Conservation (phyloP, 257 asterid genomes). For the Lantana camara region DNA sequence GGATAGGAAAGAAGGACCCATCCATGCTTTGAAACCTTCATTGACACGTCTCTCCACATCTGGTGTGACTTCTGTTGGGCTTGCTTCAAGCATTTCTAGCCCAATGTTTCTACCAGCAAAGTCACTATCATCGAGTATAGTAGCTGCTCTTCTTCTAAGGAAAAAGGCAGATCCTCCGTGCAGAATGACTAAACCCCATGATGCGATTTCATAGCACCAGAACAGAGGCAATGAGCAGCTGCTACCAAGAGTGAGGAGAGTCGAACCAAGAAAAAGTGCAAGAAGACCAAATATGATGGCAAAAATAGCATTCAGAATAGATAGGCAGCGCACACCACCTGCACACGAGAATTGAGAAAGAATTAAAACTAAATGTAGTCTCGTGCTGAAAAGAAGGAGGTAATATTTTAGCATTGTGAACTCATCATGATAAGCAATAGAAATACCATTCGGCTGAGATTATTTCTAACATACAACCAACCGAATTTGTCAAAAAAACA, state of each 20-base stretch:
- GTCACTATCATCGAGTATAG: conserved; percentile 65
- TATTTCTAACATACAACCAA: not conserved
- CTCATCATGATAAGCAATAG: not conserved
- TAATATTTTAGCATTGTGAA: not conserved
- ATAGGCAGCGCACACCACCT: conserved; percentile 95
- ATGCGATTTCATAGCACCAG: conserved; percentile 87
- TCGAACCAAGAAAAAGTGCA: conserved; percentile 88
- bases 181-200: conserved; percentile 83
- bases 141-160: conserved; percentile 70
- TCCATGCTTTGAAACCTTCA: conserved; percentile 95
- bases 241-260: conserved; percentile 91
- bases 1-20: conserved; percentile 88
- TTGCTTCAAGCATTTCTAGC: conserved; percentile 90
- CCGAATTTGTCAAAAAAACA: not conserved
- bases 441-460: no score
- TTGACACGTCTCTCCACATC: conserved; percentile 78
- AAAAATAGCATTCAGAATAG: conserved; percentile 70
- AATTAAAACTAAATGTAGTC: not conserved
- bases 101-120: conserved; percentile 59
- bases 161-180: conserved; percentile 80
- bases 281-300: conserved; percentile 78
- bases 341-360: conserved; percentile 19
- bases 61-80: conserved; percentile 69
- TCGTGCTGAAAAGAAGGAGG: conserved; percentile 1
- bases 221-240: conserved; percentile 91